phyloP scores from a whole-genome alignment of 2,329 filamentous ascomycete species.

The Zymoseptoria pseudotritici region DNA sequence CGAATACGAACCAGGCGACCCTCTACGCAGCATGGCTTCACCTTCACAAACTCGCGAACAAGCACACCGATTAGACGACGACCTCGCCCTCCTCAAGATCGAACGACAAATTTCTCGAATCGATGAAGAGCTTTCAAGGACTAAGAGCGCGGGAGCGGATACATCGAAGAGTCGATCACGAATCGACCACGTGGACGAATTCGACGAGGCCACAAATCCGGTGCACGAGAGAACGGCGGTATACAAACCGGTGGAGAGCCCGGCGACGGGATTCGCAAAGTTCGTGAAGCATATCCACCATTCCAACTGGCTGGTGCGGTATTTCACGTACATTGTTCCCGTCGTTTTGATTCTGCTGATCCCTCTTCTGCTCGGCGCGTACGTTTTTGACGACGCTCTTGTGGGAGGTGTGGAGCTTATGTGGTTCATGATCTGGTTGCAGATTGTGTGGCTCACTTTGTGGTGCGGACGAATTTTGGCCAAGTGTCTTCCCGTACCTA shows the following conservation, averaged over 20 bases:
- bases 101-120: conserved; percentile 51
- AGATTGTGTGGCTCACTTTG: conserved; percentile 84
- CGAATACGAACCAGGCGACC: conserved; percentile 28
- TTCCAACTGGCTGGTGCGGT: conserved; percentile 60
- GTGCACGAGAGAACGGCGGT: conserved; percentile 59
- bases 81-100: conserved; percentile 56
- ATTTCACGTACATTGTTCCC: conserved; percentile 64
- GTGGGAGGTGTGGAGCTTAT: conserved; percentile 69
- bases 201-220: conserved; percentile 60
- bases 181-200: conserved; percentile 56
- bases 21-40: conserved; percentile 33
- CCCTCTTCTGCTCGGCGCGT: conserved; percentile 57
- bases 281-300: conserved; percentile 59
- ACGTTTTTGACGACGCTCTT: conserved; percentile 47
- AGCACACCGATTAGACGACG: conserved; percentile 56
- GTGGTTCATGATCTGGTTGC: conserved; percentile 95
- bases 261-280: conserved; percentile 53
- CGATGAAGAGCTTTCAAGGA: conserved; percentile 22
- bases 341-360: conserved; percentile 58
- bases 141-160: conserved; percentile 35
- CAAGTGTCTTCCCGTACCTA: conserved; percentile 55
- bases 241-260: conserved; percentile 58
- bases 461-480: conserved; percentile 66
- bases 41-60: conserved; percentile 53
- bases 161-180: conserved; percentile 45